A percentile compares a stretch with the other conserved stretches of the same genome.
Conservation (phyloP, 495 filamentous ascomycete species). For the Neurospora intermedia region DNA sequence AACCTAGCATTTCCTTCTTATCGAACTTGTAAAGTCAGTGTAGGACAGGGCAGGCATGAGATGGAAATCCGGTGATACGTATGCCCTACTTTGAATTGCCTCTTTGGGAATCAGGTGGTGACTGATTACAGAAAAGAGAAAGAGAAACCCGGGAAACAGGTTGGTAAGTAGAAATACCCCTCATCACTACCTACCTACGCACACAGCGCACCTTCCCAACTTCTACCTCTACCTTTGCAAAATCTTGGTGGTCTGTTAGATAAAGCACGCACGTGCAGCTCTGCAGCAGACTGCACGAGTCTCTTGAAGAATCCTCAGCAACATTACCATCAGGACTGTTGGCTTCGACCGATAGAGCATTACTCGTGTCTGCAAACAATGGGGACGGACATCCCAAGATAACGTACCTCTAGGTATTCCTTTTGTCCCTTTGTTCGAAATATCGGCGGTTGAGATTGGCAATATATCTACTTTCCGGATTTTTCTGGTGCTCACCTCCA, state of each 20-base stretch:
- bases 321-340: neutral
- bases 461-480: neutral
- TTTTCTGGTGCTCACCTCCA: neutral
- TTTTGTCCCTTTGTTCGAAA: neutral
- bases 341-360: too few relatives aligned
- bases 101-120: too few relatives aligned
- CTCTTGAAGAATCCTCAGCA: neutral
- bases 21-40: neutral
- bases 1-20: neutral
- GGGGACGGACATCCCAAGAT: neutral
- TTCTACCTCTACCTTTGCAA: neutral
- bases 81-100: neutral
- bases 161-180: too few relatives aligned
- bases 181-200: too few relatives aligned
- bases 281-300: neutral
- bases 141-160: too few relatives aligned
- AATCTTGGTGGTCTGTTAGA: neutral
- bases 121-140: too few relatives aligned
- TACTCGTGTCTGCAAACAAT: neutral
- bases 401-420: too few relatives aligned
- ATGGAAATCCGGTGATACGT: neutral
- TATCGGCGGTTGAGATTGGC: neutral
- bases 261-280: neutral
- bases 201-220: too few relatives aligned
- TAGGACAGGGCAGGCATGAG: neutral